Percentiles rank a stretch among this genome's conserved stretches.
Evolutionary conservation across 495 filamentous ascomycete species (phyloP).

Genomic region (Mycothermus thermophilus): DNA sequence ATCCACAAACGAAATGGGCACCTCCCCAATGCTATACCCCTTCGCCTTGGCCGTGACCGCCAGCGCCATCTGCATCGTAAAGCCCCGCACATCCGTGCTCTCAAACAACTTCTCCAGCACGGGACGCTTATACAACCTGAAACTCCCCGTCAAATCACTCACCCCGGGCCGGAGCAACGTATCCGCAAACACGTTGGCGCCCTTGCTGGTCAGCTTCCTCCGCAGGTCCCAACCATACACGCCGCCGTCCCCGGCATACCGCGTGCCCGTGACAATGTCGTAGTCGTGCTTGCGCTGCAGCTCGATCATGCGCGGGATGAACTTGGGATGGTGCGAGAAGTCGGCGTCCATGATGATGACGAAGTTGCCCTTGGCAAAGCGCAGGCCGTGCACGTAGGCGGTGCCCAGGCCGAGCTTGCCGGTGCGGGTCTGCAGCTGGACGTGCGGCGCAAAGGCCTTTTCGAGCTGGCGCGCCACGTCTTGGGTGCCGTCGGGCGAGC

Average conservation of each 20-base stretch:
- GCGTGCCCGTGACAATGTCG: conserved; percentile 93
- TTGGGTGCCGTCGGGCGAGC: conserved; percentile 90
- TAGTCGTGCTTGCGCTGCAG: conserved; percentile 56
- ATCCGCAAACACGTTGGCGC: conserved; percentile 91
- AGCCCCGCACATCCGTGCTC: conserved; percentile 85
- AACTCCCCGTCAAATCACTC: conserved; percentile 88
- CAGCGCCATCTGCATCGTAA: conserved; percentile 97
- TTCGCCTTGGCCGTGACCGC: conserved; percentile 80
- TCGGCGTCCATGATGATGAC: conserved; percentile 99
- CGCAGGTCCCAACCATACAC: conserved; percentile 97
- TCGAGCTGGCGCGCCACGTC: conserved; percentile 79
- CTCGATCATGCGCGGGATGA: conserved; percentile 77
- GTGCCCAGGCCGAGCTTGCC: conserved; percentile 96
- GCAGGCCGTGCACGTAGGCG: conserved; percentile 88
- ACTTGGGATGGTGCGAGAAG: conserved; percentile 96
- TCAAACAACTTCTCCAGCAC: conserved; percentile 82
- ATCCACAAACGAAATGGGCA: conserved; percentile 92
- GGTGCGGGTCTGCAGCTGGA: conserved; percentile 69
- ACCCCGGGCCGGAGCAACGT: conserved; percentile 91
- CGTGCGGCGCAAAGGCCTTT: conserved; percentile 62
- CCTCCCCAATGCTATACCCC: conserved; percentile 81
- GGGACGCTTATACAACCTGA: conserved; percentile 81
- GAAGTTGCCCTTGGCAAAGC: conserved; percentile 78
- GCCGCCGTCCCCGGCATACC: conserved; percentile 80
- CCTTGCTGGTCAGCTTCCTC: conserved; percentile 79